Evolutionary conservation across 805 yeast genomes (phyloP).

Genomic region (Pichia cephalocereana): DNA sequence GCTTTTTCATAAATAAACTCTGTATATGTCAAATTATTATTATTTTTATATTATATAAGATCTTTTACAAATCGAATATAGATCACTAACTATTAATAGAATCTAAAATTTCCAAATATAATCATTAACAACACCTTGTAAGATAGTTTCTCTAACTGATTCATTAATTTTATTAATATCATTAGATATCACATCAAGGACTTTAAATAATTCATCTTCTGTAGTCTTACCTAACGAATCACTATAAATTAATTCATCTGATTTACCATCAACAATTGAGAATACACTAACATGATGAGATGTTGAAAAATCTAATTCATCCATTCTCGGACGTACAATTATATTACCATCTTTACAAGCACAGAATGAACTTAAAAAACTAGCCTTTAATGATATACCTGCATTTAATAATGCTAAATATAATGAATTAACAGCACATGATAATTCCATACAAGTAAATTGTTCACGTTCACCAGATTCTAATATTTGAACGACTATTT

Average conservation of each 20-base stretch:
- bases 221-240: constrained; percentile 70
- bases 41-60: too few relatives aligned
- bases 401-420: constrained; percentile 74
- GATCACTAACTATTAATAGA: not conserved
- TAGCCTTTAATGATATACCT: constrained; percentile 56
- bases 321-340: constrained; percentile 36
- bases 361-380: constrained; percentile 50
- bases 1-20: not conserved
- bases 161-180: constrained; percentile 37
- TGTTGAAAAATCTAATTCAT: constrained; percentile 32
- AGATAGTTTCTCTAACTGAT: constrained; percentile 38
- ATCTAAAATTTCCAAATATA: constrained; percentile 44
- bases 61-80: too few relatives aligned
- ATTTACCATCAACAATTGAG: constrained; percentile 40
- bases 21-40: not conserved
- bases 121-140: constrained; percentile 39
- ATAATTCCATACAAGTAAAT: constrained; percentile 36
- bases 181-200: constrained; percentile 43
- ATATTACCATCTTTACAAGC: constrained; percentile 20
- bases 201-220: constrained; percentile 41
- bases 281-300: constrained; percentile 65
- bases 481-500: constrained; percentile 56
- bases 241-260: constrained; percentile 49
- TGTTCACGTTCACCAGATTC: constrained; percentile 39
- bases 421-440: constrained; percentile 64